Percentiles rank a stretch among this genome's conserved stretches.
phyloP scores from a whole-genome alignment of 2,329 filamentous ascomycete genomes.

The Cadophora luteo-olivacea region DNA sequence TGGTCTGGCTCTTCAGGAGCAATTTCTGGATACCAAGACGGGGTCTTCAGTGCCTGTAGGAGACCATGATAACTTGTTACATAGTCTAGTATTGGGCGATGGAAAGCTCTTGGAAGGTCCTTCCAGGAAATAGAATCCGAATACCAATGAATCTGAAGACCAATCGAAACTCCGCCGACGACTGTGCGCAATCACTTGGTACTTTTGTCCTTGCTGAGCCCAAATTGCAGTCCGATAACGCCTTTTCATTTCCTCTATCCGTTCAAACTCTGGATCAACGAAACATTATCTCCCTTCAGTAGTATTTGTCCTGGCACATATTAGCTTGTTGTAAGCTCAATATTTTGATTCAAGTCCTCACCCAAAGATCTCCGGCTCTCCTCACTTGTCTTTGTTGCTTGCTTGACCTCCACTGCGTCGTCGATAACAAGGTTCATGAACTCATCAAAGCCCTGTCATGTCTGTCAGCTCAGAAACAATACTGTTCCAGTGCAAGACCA shows the following conservation, averaged over 20 bases:
- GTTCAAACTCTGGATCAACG: constrained; percentile 59
- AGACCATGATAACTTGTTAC: constrained; percentile 78
- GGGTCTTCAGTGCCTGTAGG: constrained; percentile 75
- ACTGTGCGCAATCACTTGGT: constrained; percentile 22
- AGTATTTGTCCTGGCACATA: constrained; percentile 62
- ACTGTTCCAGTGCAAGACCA: constrained; percentile 22
- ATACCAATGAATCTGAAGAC: constrained; percentile 25
- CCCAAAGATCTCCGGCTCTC: constrained; percentile 82
- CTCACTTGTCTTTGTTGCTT: constrained; percentile 80
- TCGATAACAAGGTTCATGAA: constrained; percentile 99
- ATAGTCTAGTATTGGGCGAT: constrained; percentile 77
- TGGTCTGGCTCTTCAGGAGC: constrained; percentile 85
- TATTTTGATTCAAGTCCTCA: constrained; percentile 50
- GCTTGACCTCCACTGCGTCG: constrained; percentile 90
- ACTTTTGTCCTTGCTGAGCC: constrained; percentile 34
- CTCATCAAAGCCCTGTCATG: constrained; percentile 86
- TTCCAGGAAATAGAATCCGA: constrained; percentile 24
- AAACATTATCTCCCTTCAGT: constrained; percentile 72
- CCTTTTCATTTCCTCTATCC: constrained; percentile 38
- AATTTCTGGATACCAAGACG: constrained; percentile 68
- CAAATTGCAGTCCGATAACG: constrained; percentile 36
- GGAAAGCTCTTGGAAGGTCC: constrained; percentile 60
- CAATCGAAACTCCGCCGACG: constrained; percentile 27
- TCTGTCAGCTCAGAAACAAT: constrained; percentile 32
- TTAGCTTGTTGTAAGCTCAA: constrained; percentile 32